Evolutionary conservation across 352 stramenopile genomes (phyloP).

Genomic region (Thalassiosira hispida): DNA sequence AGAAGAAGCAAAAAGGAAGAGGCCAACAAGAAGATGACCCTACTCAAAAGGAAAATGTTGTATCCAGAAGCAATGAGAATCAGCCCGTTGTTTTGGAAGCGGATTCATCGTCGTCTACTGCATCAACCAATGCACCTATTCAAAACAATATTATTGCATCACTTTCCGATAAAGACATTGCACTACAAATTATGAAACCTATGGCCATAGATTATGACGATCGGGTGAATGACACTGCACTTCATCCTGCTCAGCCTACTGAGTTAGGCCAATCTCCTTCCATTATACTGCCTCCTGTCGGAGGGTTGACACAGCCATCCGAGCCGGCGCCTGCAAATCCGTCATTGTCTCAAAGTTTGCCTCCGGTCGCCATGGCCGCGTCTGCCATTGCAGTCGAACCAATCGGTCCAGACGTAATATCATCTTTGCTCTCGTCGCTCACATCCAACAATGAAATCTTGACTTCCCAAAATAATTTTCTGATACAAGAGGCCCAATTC

Average conservation of each 20-base stretch:
- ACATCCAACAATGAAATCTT: conserved; percentile 32
- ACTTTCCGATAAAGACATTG: conserved; percentile 14
- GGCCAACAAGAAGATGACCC: background rate
- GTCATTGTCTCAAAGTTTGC: background rate
- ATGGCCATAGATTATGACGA: conserved; percentile 47
- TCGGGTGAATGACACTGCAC: conserved; percentile 43
- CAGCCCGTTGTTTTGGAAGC: background rate
- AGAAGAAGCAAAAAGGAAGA: conserved; percentile 9
- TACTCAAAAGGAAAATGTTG: conserved; percentile 1
- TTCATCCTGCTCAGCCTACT: conserved; percentile 9
- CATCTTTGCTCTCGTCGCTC: conserved; percentile 13
- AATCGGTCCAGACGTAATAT: background rate
- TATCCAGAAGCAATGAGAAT: background rate
- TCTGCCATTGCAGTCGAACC: background rate
- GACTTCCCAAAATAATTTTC: conserved; percentile 15
- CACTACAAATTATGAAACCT: conserved; percentile 31
- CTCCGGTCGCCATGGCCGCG: background rate
- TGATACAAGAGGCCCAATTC: conserved; percentile 13
- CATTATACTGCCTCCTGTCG: background rate
- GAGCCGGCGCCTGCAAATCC: background rate
- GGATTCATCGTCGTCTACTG: background rate
- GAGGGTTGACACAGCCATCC: background rate
- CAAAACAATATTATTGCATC: conserved; percentile 6
- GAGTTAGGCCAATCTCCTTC: conserved; percentile 7
- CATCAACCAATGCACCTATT: background rate